phyloP scores from a whole-genome alignment of 805 yeast genomes.

The Saccharomycopsis babjevae region DNA sequence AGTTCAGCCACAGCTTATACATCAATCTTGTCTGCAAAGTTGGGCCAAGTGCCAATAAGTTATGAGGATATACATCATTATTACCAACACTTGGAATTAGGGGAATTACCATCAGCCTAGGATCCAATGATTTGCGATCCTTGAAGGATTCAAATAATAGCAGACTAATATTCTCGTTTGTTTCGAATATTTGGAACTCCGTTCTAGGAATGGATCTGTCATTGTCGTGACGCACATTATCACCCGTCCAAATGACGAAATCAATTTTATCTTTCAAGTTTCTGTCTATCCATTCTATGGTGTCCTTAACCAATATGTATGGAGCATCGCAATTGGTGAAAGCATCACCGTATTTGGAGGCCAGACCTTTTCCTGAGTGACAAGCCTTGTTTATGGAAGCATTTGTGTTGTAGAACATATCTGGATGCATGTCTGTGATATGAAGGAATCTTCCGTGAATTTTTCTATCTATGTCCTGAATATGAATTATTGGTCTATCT shows the following conservation, averaged over 20 bases:
- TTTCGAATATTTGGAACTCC: slow-evolving; percentile 57
- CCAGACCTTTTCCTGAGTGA: slow-evolving; percentile 42
- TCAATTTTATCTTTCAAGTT: slow-evolving; percentile 69
- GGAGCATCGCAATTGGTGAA: slow-evolving; percentile 74
- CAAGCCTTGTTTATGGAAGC: slow-evolving; percentile 41
- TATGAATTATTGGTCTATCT: background rate
- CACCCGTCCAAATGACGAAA: slow-evolving; percentile 88
- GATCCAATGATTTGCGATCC: slow-evolving; percentile 30
- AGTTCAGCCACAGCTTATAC: slow-evolving; percentile 61
- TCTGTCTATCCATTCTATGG: slow-evolving; percentile 55
- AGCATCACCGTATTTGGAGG: slow-evolving; percentile 68
- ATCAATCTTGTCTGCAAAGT: slow-evolving; percentile 77
- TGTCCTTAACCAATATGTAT: slow-evolving; percentile 44
- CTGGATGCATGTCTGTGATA: slow-evolving; percentile 82
- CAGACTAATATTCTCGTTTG: slow-evolving; percentile 50
- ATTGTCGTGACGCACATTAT: slow-evolving; percentile 75
- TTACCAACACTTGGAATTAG: slow-evolving; percentile 73
- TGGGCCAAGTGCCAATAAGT: slow-evolving; percentile 77
- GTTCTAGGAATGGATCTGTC: slow-evolving; percentile 68
- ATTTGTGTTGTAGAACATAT: slow-evolving; percentile 50
- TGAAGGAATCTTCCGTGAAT: slow-evolving; percentile 77
- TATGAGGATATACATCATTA: slow-evolving; percentile 85
- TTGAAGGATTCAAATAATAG: slow-evolving; percentile 43
- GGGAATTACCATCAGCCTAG: slow-evolving; percentile 35
- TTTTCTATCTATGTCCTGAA: background rate